Conservation (phyloP, 164 flowering plant genomes). For the Nymphaea colorata region DNA sequence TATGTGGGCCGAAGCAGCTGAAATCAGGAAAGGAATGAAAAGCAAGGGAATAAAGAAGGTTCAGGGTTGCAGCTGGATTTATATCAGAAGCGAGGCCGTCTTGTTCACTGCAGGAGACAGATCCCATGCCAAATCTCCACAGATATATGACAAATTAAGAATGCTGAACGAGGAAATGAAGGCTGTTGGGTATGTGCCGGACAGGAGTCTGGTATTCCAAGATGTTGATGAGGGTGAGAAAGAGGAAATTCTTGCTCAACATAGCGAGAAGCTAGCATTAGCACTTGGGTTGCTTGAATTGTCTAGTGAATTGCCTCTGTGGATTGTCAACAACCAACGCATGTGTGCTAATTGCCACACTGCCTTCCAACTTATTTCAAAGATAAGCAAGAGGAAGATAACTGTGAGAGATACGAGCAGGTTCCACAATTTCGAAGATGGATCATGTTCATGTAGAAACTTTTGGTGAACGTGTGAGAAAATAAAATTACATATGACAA, state of each 20-base stretch:
- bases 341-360: conserved; percentile 14
- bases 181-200: conserved; percentile 1
- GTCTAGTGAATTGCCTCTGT: neutral
- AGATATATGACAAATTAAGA: neutral
- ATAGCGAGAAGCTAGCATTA: neutral
- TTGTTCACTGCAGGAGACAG: neutral
- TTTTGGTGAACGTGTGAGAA: conserved; percentile 33
- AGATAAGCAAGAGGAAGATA: conserved; percentile 45
- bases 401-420: conserved; percentile 63
- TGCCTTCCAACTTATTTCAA: conserved; percentile 48
- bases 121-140: neutral
- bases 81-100: neutral
- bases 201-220: neutral
- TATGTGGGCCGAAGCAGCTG: neutral
- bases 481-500: no score
- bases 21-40: neutral
- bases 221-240: neutral
- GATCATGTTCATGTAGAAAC: conserved; percentile 59
- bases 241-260: neutral
- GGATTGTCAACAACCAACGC: neutral
- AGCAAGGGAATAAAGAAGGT: neutral
- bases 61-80: neutral
- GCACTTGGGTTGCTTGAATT: neutral
- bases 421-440: conserved; percentile 60
- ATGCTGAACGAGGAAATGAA: neutral